Percentiles rank a stretch among this genome's conserved stretches.
Evolutionary conservation across 129 eudicot genomes (phyloP).

Genomic region (Kitagawia praeruptora): DNA sequence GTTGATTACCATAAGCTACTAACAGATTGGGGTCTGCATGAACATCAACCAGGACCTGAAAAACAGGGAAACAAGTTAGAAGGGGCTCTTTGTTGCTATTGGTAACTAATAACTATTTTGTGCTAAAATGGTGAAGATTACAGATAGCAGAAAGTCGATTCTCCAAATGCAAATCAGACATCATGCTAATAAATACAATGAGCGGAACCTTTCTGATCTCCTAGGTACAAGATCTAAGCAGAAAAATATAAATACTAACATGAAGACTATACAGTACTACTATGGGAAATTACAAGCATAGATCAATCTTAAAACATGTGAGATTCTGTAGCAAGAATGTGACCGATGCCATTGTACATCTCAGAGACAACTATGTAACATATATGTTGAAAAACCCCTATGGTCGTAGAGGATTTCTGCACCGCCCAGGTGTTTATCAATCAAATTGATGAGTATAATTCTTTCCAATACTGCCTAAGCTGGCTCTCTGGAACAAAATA

Average conservation of each 20-base stretch:
- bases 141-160: not conserved
- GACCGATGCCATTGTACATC: not conserved
- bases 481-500: not conserved
- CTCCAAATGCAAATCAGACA: not conserved
- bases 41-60: constrained; percentile 81
- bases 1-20: constrained; percentile 78
- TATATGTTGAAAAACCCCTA: not conserved
- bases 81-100: not conserved
- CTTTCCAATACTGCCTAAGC: not conserved
- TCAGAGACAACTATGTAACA: not conserved
- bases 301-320: not conserved
- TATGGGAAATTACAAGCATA: not conserved
- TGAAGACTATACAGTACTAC: not conserved
- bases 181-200: not conserved
- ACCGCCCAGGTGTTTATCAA: not conserved
- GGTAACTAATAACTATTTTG: too few species aligned
- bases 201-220: not conserved
- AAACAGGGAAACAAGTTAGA: constrained; percentile 8
- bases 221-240: not conserved
- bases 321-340: not conserved
- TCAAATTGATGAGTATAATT: not conserved
- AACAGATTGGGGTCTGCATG: constrained; percentile 69
- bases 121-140: too few species aligned
- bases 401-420: not conserved
- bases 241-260: not conserved